These are phyloP conservation scores for Chlorella sp. DNA, from an alignment of 139 green algal genomes.

Conservation along the genomic window DNA sequence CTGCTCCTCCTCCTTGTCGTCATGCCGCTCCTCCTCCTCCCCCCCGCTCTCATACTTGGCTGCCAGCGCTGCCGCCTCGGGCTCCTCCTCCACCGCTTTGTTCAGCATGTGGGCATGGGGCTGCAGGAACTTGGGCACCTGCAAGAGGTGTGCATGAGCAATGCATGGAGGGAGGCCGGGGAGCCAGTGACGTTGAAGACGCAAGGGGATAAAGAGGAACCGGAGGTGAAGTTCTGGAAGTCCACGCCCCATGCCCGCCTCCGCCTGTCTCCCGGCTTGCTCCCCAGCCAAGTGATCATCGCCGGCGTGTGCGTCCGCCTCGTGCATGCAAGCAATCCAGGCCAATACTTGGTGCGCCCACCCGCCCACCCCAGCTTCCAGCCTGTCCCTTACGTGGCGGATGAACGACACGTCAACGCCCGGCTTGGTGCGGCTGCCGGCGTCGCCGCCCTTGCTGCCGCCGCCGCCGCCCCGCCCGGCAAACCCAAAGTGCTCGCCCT, in stretches of 20 bases:
- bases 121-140: conserved; percentile 82
- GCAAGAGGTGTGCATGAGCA: too few species aligned
- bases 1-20: conserved; percentile 35
- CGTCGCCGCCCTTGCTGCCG: conserved; percentile 48
- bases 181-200: too few species aligned
- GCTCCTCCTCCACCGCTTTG: conserved; percentile 29
- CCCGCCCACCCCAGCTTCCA: too few species aligned
- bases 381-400: conserved; percentile 33
- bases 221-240: too few species aligned
- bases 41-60: conserved; percentile 18
- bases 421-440: conserved; percentile 34
- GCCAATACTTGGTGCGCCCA: too few species aligned
- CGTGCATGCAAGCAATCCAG: too few species aligned
- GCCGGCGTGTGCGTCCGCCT: too few species aligned
- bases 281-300: too few species aligned
- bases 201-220: too few species aligned
- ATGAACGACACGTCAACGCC: conserved; percentile 58
- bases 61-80: conserved; percentile 1
- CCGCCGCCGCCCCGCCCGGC: conserved; percentile 48
- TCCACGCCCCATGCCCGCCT: too few species aligned
- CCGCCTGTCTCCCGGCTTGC: too few species aligned
- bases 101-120: conserved; percentile 75
- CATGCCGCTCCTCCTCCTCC: conserved; percentile 43
- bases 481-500: conserved; percentile 51
- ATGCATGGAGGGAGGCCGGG: too few species aligned